phyloP scores from a whole-genome alignment of 2,329 filamentous ascomycete genomes.

The Cladosporium cucumerinum region DNA sequence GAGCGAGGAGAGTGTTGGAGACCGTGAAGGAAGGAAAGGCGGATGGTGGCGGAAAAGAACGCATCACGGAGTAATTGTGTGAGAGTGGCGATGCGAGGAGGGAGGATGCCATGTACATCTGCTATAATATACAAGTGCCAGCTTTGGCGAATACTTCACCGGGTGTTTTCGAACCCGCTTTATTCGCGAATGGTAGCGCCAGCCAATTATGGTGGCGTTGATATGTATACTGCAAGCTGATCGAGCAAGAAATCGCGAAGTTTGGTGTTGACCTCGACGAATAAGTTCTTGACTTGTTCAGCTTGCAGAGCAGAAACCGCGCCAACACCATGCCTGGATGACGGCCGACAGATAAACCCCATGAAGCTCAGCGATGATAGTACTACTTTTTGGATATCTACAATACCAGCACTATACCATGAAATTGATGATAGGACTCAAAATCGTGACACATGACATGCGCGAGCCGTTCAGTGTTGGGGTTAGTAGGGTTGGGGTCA shows the following conservation, averaged over 20 bases:
- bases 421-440: not conserved
- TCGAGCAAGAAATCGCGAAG: not conserved
- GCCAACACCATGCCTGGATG: not conserved
- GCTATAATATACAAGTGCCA: not conserved
- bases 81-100: not conserved
- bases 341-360: not conserved
- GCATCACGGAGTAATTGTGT: constrained; percentile 29
- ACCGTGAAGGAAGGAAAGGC: constrained; percentile 35
- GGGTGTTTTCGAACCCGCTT: not conserved
- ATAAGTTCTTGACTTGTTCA: not conserved
- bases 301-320: not conserved
- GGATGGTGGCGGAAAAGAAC: constrained; percentile 28
- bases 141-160: not conserved
- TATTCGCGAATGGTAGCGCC: not conserved
- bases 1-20: constrained; percentile 52
- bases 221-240: not conserved
- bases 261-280: not conserved
- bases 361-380: not conserved
- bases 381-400: not conserved
- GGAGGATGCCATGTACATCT: not conserved
- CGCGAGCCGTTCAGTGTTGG: not conserved
- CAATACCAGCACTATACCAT: not conserved
- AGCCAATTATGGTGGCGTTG: not conserved
- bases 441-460: not conserved
- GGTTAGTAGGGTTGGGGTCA: not conserved